These are phyloP conservation scores for Nicotiana paniculata DNA, from an alignment of 257 asterid genomes.

Conservation along the genomic window DNA sequence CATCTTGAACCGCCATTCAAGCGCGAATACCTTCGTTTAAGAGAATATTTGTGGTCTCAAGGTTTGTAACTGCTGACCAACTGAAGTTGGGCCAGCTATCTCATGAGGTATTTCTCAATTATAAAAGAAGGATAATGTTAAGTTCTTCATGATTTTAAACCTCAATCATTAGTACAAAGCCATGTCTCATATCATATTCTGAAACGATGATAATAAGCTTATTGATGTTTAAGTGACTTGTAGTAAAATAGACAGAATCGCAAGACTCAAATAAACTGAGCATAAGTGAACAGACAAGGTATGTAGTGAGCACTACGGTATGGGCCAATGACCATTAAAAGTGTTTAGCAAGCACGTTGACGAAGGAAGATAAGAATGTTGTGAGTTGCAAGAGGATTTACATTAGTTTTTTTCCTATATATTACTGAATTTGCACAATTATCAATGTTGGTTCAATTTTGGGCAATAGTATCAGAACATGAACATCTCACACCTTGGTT, in stretches of 20 bases:
- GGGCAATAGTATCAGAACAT: neutral
- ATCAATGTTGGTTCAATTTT: neutral
- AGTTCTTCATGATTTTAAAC: neutral
- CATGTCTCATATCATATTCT: neutral
- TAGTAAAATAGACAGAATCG: neutral
- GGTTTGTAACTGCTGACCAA: neutral
- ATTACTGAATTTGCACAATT: neutral
- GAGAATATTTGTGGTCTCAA: neutral
- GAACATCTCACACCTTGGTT: slow-evolving; percentile 2
- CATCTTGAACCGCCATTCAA: too few species aligned
- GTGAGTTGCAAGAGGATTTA: slow-evolving; percentile 2
- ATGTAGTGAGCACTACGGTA: neutral
- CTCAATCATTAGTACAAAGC: neutral
- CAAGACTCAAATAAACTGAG: neutral
- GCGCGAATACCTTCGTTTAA: too few species aligned
- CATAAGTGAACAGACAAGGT: neutral
- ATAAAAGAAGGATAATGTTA: neutral
- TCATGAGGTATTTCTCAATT: neutral
- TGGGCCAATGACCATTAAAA: neutral
- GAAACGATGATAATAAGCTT: neutral
- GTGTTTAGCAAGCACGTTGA: neutral
- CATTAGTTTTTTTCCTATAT: neutral
- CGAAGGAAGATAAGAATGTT: neutral
- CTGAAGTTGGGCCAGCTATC: neutral
- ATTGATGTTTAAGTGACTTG: neutral